Percentiles rank a stretch among this genome's conserved stretches.
These are phyloP conservation scores for Cryptomeria japonica DNA, from an alignment of 75 land plant genomes.

Conservation along the genomic window DNA sequence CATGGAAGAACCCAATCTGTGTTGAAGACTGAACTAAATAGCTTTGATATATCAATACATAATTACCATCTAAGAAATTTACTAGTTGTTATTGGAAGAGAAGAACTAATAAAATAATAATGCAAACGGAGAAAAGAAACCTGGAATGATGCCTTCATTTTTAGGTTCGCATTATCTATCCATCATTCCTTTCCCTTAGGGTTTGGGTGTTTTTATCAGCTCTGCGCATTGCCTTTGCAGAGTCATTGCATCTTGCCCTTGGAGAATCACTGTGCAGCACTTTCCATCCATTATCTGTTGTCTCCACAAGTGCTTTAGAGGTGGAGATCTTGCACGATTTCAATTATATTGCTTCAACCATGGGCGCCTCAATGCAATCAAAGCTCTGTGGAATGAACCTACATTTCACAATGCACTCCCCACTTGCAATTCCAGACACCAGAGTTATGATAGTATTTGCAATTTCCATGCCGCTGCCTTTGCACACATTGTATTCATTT, in stretches of 20 bases:
- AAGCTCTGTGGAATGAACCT: no score
- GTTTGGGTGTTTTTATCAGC: conserved; percentile 15
- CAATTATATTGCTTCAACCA: no score
- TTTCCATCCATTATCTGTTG: conserved; percentile 27
- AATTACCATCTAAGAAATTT: no score
- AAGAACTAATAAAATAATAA: no score
- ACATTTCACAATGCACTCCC: no score
- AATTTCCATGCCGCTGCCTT: no score
- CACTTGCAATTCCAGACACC: no score
- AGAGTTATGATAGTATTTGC: no score
- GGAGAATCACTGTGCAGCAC: conserved; percentile 22
- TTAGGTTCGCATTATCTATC: conserved; percentile 6
- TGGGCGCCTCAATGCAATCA: no score
- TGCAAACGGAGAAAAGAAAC: no score
- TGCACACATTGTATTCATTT: no score
- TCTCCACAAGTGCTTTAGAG: background rate
- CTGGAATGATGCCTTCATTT: background rate
- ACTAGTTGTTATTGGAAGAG: no score
- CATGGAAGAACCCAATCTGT: conserved; percentile 61
- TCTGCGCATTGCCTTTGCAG: conserved; percentile 4
- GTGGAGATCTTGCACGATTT: background rate
- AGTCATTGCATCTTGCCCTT: conserved; percentile 6
- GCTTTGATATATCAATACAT: conserved; percentile 56
- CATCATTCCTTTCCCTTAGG: conserved; percentile 17
- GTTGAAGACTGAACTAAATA: conserved; percentile 73